Conservation (phyloP, 1,139 yeast species). For the Suhomyces maxii region DNA sequence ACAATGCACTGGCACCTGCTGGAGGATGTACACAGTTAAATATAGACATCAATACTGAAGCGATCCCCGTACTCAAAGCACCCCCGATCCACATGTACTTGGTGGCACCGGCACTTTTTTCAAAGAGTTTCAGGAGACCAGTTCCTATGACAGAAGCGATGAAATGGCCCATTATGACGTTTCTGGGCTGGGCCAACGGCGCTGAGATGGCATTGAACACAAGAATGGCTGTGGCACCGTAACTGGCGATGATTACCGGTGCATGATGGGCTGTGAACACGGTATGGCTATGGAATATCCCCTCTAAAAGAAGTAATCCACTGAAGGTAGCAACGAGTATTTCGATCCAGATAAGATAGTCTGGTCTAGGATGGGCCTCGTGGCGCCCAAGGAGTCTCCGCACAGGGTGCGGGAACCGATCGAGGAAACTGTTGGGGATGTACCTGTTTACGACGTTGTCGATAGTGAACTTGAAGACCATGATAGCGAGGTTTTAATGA, state of each 20-base stretch:
- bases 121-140: slow-evolving; percentile 56
- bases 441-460: slow-evolving; percentile 31
- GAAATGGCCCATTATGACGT: slow-evolving; percentile 58
- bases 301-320: slow-evolving; percentile 54
- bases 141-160: slow-evolving; percentile 55
- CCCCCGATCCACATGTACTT: slow-evolving; percentile 61
- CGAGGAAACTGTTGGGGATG: slow-evolving; percentile 31
- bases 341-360: slow-evolving; percentile 50
- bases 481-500: no score
- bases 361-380: slow-evolving; percentile 31
- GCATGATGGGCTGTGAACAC: slow-evolving; percentile 46
- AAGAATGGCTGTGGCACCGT: slow-evolving; percentile 67
- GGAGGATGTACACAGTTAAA: slow-evolving; percentile 70
- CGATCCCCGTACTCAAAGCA: slow-evolving; percentile 57
- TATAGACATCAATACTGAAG: slow-evolving; percentile 59
- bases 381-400: slow-evolving; percentile 37
- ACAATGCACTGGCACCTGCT: slow-evolving; percentile 69
- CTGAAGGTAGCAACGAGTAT: slow-evolving; percentile 49
- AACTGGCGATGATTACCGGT: slow-evolving; percentile 60
- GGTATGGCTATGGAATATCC: slow-evolving; percentile 47
- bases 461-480: slow-evolving; percentile 46
- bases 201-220: slow-evolving; percentile 56
- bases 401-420: slow-evolving; percentile 29
- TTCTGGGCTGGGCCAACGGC: slow-evolving; percentile 71
- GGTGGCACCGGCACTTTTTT: slow-evolving; percentile 32